Evolutionary conservation across 2,329 filamentous ascomycete genomes (phyloP), one percentile per base, ranked within the genome.

Genomic region (Didymella exigua): DNA sequence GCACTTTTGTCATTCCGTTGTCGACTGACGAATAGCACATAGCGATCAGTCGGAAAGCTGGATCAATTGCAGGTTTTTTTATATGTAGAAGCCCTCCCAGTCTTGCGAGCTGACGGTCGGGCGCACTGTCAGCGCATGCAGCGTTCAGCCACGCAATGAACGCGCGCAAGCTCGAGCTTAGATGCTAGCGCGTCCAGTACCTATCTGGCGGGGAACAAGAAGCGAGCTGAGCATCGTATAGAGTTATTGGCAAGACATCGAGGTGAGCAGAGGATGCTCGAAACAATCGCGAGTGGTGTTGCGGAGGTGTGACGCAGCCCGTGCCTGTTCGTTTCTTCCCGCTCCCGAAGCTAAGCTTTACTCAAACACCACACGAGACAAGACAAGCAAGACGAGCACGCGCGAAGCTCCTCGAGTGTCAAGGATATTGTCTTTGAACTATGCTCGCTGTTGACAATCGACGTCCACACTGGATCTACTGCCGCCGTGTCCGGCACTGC

Each of bases 311-410:
- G 33, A 21, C 33, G 18, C 33, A 34, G 31, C 31, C 31, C 31
- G 31, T 18, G 31, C 31, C 16, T 34, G n/a, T 36, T 36, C 29
- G 16, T 51, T 43, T 26, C 36, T 36, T 47, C 41, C 52, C 43
- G 48, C 18, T 31, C 18, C 38, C 24, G 36, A 4, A 36, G 34
- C 48, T 37, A 50, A 51, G 43, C 38, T 44, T 49, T 21, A 19
- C 23, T n/a, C 48, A 57, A 49, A 57, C 54, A 46, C 40, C 40
- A 53, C 36, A 45, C 49, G 49, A 49, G 44, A 57, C 54, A 42
- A 36, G 38, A 41, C 7, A 53, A 57, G 54, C 54, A 57, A n/a
- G 49, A 53, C 40, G 46, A 56, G 44, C 49, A 56, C 30, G 38
- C 33, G 29, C 54, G 44, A 57, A 53, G 44, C 45, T 42, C 8